Evolutionary conservation across 306 rosid genomes (phyloP), one percentile per base, ranked within the genome.

Genomic region (Corylus heterophylla): DNA sequence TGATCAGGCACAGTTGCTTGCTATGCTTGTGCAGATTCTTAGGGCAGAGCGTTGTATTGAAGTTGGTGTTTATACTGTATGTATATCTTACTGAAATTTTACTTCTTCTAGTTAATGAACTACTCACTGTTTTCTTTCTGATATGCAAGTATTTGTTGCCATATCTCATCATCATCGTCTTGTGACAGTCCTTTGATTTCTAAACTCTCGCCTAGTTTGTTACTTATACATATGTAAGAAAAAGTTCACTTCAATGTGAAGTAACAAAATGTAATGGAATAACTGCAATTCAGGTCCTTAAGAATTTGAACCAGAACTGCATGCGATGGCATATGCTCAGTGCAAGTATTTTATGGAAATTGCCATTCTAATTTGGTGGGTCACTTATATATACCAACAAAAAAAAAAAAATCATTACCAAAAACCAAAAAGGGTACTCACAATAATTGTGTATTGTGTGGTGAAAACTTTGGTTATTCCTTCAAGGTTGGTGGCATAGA

Each of bases 1-100:
- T 42, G 98, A 95, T 78, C 98, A 95, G 82, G 98, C 94, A 78
- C 97, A 94, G 82, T 86, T 95, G 74, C 98, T 95, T 63, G 92
- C 94, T 22, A 92, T 91, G 94, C 92, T 95, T 64, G 98, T 91
- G 83, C 97, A 95, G 85, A 89, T 85, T 86, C 93, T 89, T 66
- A 95, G 95, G 79, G 98, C 98, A 14, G 88, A 91, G 83, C 88
- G 93, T 77, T 95, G 97, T 80, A 90, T 95, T 82, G 98, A 95
- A 92, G 92, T 95, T 78, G 98, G 98, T 44, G 92, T 95, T 86
- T 92, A 92, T 81, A 92, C 98, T 3, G 98, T 95, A 86, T 50
- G 91, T 75, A 17, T 35, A 49, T 59, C 52, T 78, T 49, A 58
- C 77, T 77, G 42, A 78, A 29, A 47, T 81, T 75, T 47, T 22